Conservation (phyloP, 352 stramenopile species). For the Globisporangium ultimum region DNA sequence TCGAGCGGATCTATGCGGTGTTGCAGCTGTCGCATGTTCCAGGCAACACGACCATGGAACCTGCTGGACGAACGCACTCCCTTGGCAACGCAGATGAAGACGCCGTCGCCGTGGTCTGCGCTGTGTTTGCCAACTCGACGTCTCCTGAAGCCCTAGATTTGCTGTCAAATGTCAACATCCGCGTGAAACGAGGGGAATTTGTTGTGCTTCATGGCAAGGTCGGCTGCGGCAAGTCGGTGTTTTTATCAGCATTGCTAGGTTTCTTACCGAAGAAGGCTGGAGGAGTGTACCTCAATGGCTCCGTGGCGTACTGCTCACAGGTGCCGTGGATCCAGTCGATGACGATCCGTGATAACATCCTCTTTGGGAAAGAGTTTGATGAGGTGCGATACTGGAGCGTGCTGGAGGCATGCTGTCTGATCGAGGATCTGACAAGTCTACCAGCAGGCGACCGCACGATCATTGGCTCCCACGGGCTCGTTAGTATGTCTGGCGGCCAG, state of each 20-base stretch:
- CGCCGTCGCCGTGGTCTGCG: conserved; percentile 33
- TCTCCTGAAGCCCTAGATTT: conserved; percentile 28
- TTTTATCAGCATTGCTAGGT: conserved; percentile 49
- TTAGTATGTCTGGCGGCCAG: conserved; percentile 55
- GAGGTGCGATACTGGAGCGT: conserved; percentile 59
- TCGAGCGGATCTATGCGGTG: conserved; percentile 24
- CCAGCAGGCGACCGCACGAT: conserved; percentile 55
- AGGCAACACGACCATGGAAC: neutral
- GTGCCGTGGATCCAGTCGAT: conserved; percentile 96
- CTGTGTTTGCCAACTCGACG: conserved; percentile 34
- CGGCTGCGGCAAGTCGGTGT: conserved; percentile 59
- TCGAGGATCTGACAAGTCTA: conserved; percentile 37
- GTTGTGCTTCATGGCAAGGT: conserved; percentile 57
- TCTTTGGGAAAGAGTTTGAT: conserved; percentile 90
- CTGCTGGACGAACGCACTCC: conserved; percentile 2
- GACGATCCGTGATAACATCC: conserved; percentile 95
- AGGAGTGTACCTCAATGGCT: conserved; percentile 30
- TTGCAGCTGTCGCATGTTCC: conserved; percentile 10
- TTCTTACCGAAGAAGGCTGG: conserved; percentile 41
- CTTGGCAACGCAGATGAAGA: conserved; percentile 11
- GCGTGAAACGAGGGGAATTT: conserved; percentile 40
- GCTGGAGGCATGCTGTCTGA: conserved; percentile 52
- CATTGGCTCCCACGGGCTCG: conserved; percentile 38
- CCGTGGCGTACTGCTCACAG: conserved; percentile 86
- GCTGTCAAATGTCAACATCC: conserved; percentile 48